Base-by-base conservation (phyloP, 1,284 basidiomycete species). In the Irpex sp. region DNA sequence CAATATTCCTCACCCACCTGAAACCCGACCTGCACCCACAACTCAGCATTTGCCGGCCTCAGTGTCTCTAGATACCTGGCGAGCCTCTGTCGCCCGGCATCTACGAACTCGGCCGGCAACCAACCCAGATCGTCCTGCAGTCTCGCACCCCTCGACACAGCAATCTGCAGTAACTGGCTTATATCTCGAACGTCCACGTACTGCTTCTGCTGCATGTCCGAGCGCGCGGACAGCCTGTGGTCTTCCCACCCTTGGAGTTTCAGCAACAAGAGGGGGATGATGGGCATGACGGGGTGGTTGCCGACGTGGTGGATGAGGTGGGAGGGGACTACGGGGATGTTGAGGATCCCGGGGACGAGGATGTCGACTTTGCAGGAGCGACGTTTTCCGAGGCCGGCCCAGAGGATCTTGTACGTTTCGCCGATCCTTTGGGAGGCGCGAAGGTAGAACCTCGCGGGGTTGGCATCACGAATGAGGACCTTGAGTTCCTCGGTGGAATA, bases 191-290 rank as follows among this genome's bases (percentile, higher is more conserved):
- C 66, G 58, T 77, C 76, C 17, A 66, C 66, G 40, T 70, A 63
- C 66, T 72, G 70, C 68, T 77, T 77, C 59, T 49, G 62, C 59
- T 61, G 69, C 58, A 73, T 59, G 54, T 74, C 67, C 7, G 44
- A 15, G 17, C 68, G 62, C 15, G 55, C 8, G 6, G 76, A 69
- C 5, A 57, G 62, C 52, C 72, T 70, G 62, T 77, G 76, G 64
- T 77, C 71, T 7, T 55, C 58, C 76, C 76, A 77, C 5, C 70
- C 74, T 64, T 77, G 72, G 37, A 77, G 68, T 65, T 77, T 78
- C 54, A 76, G 64, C 52, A 76, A 62, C 9, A 78, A 65, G 5
- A 76, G 67, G 4, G 68, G 62, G 38, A 73, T 58, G 52, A 77
- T 49, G 7, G 76, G 76, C 64, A 73, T 68, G 31, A 74, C 71